Percentiles rank a stretch among this genome's conserved stretches.
Conservation (phyloP, 2,329 filamentous ascomycete genomes). For the Geoglossum cookeanum region DNA sequence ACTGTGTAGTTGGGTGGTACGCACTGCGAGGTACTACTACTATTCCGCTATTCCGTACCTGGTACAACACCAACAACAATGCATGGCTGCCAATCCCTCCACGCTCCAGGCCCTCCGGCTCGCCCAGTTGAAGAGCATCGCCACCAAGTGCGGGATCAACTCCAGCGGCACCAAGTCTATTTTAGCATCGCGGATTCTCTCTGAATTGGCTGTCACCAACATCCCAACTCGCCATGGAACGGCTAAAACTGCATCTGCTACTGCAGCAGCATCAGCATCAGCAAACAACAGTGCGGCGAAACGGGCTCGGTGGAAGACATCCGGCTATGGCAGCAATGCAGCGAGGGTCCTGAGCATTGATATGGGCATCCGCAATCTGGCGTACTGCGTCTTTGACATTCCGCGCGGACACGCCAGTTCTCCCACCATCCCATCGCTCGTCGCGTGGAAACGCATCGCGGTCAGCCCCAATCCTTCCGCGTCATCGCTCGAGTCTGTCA, state of each 20-base stretch:
- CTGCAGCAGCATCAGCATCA: not conserved
- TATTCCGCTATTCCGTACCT: too few species aligned
- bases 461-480: slow-evolving; percentile 5
- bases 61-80: not conserved
- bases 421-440: slow-evolving; percentile 10
- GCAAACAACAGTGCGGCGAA: not conserved
- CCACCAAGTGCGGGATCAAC: slow-evolving; percentile 39
- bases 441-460: slow-evolving; percentile 15
- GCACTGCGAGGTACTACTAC: too few species aligned
- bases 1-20: too few species aligned
- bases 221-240: not conserved
- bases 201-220: slow-evolving; percentile 17
- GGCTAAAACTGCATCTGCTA: not conserved
- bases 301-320: not conserved
- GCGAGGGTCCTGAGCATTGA: slow-evolving; percentile 56
- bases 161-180: slow-evolving; percentile 39
- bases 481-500: slow-evolving; percentile 5
- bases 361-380: slow-evolving; percentile 68
- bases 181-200: slow-evolving; percentile 31
- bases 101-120: slow-evolving; percentile 26
- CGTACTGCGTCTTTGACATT: slow-evolving; percentile 43
- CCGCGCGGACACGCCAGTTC: not conserved
- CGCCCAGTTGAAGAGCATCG: slow-evolving; percentile 36
- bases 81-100: slow-evolving; percentile 1
- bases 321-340: slow-evolving; percentile 5